These are phyloP conservation scores for Priceomyces medius DNA, from an alignment of 805 yeast genomes.

Conservation along the genomic window DNA sequence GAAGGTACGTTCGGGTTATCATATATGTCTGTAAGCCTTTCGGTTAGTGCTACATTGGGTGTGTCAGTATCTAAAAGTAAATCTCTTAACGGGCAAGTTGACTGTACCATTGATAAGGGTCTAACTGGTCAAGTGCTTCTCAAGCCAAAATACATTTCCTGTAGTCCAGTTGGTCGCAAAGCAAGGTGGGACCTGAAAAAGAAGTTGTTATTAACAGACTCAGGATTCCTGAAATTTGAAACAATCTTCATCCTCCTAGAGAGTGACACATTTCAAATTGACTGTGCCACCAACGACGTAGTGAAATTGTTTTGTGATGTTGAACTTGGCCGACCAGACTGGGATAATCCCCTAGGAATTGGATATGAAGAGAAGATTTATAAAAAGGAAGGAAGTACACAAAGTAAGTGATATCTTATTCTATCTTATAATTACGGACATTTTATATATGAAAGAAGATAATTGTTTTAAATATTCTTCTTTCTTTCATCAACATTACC, in stretches of 20 bases:
- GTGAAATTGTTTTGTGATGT: conserved; percentile 20
- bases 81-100: conserved; percentile 10
- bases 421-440: neutral
- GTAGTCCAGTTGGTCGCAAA: conserved; percentile 11
- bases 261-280: conserved; percentile 10
- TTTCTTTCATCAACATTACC: conserved; percentile 26
- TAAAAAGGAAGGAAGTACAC: neutral
- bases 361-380: conserved; percentile 10
- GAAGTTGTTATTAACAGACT: conserved; percentile 10
- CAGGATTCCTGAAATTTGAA: conserved; percentile 11
- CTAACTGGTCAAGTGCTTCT: conserved; percentile 20
- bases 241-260: conserved; percentile 11
- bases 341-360: conserved; percentile 19
- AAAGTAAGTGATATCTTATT: neutral
- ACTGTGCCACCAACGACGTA: conserved; percentile 24
- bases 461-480: conserved; percentile 21
- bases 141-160: conserved; percentile 15
- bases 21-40: neutral
- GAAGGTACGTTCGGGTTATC: conserved; percentile 4
- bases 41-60: conserved; percentile 4
- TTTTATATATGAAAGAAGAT: neutral
- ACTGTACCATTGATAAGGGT: conserved; percentile 16
- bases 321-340: conserved; percentile 18
- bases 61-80: neutral
- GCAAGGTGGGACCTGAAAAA: conserved; percentile 12